Percentiles rank a stretch among this genome's conserved stretches.
Conservation (phyloP, 2,329 filamentous ascomycete species). For the Onygenales sp. region DNA sequence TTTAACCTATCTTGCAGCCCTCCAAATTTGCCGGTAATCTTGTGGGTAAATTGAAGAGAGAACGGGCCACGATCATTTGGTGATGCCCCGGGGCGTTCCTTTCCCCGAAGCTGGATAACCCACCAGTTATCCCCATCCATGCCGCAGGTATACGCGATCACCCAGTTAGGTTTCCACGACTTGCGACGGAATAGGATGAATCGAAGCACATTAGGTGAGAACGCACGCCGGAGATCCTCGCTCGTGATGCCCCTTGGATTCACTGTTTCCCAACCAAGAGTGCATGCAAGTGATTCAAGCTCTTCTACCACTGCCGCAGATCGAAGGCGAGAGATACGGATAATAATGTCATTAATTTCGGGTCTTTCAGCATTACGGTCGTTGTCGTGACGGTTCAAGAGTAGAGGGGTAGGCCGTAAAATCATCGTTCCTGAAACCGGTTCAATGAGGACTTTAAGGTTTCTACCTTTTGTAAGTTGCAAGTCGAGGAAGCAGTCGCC, state of each 20-base stretch:
- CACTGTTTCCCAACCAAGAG: conserved; percentile 29
- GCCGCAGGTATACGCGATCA: conserved; percentile 60
- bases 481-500: conserved; percentile 58
- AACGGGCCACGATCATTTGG: conserved; percentile 5
- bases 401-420: conserved; percentile 54
- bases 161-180: conserved; percentile 66
- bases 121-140: conserved; percentile 71
- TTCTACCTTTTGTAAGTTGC: conserved; percentile 56
- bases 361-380: conserved; percentile 52
- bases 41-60: conserved; percentile 18
- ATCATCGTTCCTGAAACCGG: conserved; percentile 68
- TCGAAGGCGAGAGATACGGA: conserved; percentile 29
- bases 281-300: conserved; percentile 26
- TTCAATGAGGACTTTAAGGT: conserved; percentile 59
- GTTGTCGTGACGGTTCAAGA: conserved; percentile 50
- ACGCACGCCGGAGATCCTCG: conserved; percentile 46
- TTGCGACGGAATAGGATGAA: conserved; percentile 56
- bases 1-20: conserved; percentile 12
- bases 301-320: conserved; percentile 31
- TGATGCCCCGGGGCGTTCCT: neutral
- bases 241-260: conserved; percentile 26
- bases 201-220: conserved; percentile 55
- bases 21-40: conserved; percentile 21
- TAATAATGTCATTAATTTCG: conserved; percentile 28
- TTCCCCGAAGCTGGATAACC: conserved; percentile 42